phyloP scores from a whole-genome alignment of 1,284 basidiomycete genomes.

The Jaminaea rosea region DNA sequence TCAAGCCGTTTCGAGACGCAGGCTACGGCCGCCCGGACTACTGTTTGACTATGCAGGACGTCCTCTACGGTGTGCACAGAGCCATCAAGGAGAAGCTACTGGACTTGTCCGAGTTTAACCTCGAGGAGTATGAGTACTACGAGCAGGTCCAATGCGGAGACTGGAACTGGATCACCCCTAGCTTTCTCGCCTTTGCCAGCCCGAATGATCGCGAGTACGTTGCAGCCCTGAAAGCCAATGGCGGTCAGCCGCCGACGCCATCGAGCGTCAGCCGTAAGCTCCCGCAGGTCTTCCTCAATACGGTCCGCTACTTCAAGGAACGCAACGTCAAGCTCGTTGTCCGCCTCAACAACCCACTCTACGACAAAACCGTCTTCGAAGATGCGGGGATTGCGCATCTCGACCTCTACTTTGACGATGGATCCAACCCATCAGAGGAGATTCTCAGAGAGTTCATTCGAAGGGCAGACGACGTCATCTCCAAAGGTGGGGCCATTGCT shows the following conservation, averaged over 20 bases:
- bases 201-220: conserved; percentile 52
- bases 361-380: conserved; percentile 74
- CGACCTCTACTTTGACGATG: conserved; percentile 86
- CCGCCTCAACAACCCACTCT: conserved; percentile 86
- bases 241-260: conserved; percentile 55
- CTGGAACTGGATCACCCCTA: conserved; percentile 76
- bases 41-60: conserved; percentile 70
- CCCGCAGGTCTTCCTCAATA: conserved; percentile 52
- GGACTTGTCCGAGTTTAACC: conserved; percentile 76
- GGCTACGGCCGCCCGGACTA: conserved; percentile 87
- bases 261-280: not conserved
- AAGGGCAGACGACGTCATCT: conserved; percentile 68
- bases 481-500: conserved; percentile 70
- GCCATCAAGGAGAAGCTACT: conserved; percentile 80
- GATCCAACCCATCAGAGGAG: conserved; percentile 91
- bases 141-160: conserved; percentile 61
- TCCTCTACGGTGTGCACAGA: conserved; percentile 89
- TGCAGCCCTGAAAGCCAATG: conserved; percentile 32
- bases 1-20: conserved; percentile 84
- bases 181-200: conserved; percentile 77
- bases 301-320: conserved; percentile 82
- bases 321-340: conserved; percentile 83
- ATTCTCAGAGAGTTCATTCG: conserved; percentile 85
- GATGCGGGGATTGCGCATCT: conserved; percentile 80
- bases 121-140: conserved; percentile 80